Evolutionary conservation across 1,284 basidiomycete genomes (phyloP).

Genomic region (Pseudomicrostroma phylloplanum): DNA sequence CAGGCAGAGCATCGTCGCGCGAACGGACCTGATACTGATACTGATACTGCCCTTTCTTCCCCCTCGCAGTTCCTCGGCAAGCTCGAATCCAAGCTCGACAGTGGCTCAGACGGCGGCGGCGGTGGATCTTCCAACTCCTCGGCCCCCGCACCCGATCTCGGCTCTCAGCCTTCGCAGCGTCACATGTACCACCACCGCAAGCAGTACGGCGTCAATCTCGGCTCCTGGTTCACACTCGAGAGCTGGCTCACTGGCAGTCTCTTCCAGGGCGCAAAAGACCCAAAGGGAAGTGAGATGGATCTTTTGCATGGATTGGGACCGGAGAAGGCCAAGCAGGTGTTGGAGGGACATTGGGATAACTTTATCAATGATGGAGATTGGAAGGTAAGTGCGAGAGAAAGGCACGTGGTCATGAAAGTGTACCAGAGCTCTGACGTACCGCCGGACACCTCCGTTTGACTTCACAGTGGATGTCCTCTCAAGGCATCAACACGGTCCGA

Average conservation of each 20-base stretch:
- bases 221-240: constrained; percentile 54
- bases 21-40: no score
- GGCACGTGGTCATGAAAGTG: not conserved
- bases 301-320: constrained; percentile 60
- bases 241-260: constrained; percentile 49
- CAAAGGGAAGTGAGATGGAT: constrained; percentile 56
- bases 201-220: constrained; percentile 76
- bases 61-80: constrained; percentile 4
- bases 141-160: not conserved
- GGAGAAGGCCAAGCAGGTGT: constrained; percentile 57
- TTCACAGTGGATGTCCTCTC: constrained; percentile 61
- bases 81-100: constrained; percentile 5
- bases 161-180: not conserved
- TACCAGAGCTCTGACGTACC: not conserved
- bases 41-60: no score
- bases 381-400: constrained; percentile 9
- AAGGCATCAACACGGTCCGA: constrained; percentile 74
- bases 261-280: constrained; percentile 27
- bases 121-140: not conserved
- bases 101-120: not conserved
- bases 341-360: constrained; percentile 74
- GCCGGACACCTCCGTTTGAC: not conserved
- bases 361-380: constrained; percentile 50
- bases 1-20: no score
- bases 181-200: constrained; percentile 63